Percentiles rank a stretch among this genome's conserved stretches.
These are phyloP conservation scores for Crithidia bombi DNA, from an alignment of 208 protist species.

Conservation along the genomic window DNA sequence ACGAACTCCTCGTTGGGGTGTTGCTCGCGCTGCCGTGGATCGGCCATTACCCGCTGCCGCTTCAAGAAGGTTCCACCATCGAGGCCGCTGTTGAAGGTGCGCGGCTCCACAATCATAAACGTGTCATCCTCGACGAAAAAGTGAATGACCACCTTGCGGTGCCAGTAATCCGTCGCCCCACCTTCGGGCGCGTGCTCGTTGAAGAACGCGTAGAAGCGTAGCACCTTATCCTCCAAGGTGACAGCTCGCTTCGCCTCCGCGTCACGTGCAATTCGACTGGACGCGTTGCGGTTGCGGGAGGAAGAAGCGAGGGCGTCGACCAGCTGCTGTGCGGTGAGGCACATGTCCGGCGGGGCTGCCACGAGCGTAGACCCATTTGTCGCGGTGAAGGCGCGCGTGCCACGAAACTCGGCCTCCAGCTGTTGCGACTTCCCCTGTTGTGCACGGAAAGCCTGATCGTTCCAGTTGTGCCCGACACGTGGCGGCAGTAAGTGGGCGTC, in stretches of 20 bases:
- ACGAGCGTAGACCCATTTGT: conserved; percentile 56
- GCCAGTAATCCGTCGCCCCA: conserved; percentile 80
- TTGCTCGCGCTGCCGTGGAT: conserved; percentile 78
- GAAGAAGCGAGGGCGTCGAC: conserved; percentile 51
- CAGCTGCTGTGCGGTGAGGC: conserved; percentile 77
- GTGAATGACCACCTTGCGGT: conserved; percentile 91
- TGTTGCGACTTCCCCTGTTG: conserved; percentile 85
- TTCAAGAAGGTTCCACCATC: conserved; percentile 94
- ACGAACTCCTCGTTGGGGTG: conserved; percentile 87
- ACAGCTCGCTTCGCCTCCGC: conserved; percentile 46
- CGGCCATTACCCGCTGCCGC: conserved; percentile 83
- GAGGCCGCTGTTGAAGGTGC: conserved; percentile 94
- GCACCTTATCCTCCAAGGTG: conserved; percentile 93
- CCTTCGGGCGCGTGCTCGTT: conserved; percentile 93
- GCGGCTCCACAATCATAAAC: conserved; percentile 93
- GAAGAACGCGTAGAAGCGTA: conserved; percentile 97
- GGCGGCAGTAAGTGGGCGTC: conserved; percentile 80
- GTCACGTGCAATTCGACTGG: conserved; percentile 16
- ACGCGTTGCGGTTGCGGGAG: conserved; percentile 27
- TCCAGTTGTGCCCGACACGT: conserved; percentile 90
- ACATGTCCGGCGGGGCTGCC: conserved; percentile 43
- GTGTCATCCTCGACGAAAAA: conserved; percentile 96
- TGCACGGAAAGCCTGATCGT: conserved; percentile 82
- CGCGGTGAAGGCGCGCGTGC: conserved; percentile 60
- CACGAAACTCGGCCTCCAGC: conserved; percentile 82